Conservation (phyloP, 257 asterid genomes). For the Coffea canephora region DNA sequence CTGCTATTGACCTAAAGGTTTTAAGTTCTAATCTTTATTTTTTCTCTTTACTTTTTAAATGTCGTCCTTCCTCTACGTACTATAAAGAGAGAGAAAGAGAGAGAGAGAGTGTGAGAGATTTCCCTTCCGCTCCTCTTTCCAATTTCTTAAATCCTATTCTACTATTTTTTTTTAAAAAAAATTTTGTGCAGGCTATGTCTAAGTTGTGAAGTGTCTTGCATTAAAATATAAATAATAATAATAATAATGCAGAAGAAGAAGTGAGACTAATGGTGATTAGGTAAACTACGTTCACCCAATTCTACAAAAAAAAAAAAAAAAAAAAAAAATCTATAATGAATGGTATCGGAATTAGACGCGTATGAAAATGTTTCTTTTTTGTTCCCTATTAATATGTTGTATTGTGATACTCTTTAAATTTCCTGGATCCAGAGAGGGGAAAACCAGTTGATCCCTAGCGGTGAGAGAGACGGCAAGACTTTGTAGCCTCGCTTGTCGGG, state of each 20-base stretch:
- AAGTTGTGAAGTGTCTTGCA: not conserved
- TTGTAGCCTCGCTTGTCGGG: no score
- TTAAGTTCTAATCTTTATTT: no score
- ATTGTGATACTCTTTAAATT: not conserved
- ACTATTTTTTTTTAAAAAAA: not conserved
- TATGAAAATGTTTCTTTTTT: no score
- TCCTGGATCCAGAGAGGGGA: not conserved
- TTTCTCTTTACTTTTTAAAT: no score
- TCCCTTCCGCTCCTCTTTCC: no score
- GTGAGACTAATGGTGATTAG: not conserved
- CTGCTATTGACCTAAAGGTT: no score
- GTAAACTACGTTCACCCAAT: not conserved
- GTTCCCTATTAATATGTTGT: not conserved
- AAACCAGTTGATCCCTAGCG: not conserved
- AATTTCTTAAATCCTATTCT: no score
- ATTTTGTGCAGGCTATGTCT: not conserved
- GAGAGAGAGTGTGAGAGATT: no score
- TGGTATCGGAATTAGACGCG: not conserved
- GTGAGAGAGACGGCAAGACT: not conserved
- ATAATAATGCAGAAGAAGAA: no score
- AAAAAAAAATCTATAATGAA: not conserved
- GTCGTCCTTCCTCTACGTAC: no score
- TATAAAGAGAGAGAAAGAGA: no score
- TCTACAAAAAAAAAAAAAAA: not conserved
- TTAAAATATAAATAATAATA: no score